Conservation (phyloP, 1,284 basidiomycete species). For the Wolfiporia cocos region DNA sequence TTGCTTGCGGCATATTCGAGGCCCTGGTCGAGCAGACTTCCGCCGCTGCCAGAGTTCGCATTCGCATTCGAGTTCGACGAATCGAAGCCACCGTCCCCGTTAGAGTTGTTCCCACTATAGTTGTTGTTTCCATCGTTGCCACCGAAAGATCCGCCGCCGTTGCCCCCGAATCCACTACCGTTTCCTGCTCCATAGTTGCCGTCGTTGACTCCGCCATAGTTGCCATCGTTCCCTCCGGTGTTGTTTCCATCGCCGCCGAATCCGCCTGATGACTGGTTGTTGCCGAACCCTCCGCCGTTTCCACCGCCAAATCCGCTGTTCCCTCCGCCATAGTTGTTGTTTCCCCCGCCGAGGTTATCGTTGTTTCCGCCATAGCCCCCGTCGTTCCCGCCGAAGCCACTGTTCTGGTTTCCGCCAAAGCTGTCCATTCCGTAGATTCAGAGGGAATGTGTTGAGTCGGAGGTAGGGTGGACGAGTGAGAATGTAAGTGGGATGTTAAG, state of each 20-base stretch:
- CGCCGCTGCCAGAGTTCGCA: not conserved
- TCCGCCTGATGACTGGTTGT: constrained; percentile 7
- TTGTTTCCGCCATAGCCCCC: not conserved
- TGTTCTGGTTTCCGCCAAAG: constrained; percentile 1
- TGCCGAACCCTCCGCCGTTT: not conserved
- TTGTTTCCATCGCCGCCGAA: not conserved
- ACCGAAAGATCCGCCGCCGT: constrained; percentile 8
- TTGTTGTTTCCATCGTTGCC: constrained; percentile 4
- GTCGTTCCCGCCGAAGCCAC: constrained; percentile 1
- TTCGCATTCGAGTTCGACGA: constrained; percentile 14
- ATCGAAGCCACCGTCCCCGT: constrained; percentile 7
- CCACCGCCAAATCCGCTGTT: not conserved
- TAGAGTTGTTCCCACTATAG: constrained; percentile 5
- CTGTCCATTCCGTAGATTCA: constrained; percentile 12
- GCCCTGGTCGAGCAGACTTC: not conserved
- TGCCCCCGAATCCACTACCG: constrained; percentile 6
- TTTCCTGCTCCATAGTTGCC: constrained; percentile 5
- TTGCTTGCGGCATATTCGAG: not conserved
- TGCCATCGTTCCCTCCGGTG: constrained; percentile 3
- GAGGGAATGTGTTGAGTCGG: no score
- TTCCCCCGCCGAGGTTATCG: not conserved
- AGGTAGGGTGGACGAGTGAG: no score
- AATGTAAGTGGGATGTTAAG: no score
- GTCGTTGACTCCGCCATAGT: constrained; percentile 7
- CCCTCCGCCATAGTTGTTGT: not conserved